Base-by-base conservation (phyloP, 176 grass and related monocot species). In the Pharus latifolius region DNA sequence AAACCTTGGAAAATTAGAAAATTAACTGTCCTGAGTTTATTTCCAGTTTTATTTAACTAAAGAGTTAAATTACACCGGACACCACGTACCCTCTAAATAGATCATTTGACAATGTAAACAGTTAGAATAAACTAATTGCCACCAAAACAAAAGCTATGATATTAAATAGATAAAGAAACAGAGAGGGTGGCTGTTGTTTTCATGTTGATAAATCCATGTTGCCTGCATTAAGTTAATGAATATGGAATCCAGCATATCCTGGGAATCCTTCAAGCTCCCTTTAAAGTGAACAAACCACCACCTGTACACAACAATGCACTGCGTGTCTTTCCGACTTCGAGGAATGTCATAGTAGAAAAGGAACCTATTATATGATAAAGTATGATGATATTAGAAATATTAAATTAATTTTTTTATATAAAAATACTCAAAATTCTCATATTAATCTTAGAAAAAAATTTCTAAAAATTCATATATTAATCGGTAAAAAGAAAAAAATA, bases 181-280 rank as follows among this genome's bases (percentile, higher is more conserved):
- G 4, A 60, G 31, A 18, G 44, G n/a, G 72, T 82, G 46, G 63
- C 12, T 67, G 51, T 67, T 74, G 51, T 41, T 81, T 33, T 69
- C 46, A 32, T 45, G 63, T 20, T 62, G 55, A 55, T 68, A 54
- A 40, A 64, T 69, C 72, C 63, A 54, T 63, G 48, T 19, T 46
- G 63, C 63, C 19, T 27, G 54, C 80, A 62, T 41, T 82, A 61
- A 13, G 14, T 47, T 69, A 6, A 61, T 45, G 60, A 82, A 30
- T 32, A 69, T 60, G 65, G 26, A 27, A 49, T 23, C 12, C 7
- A 20, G 64, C 26, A 83, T 83, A 76, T 76, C 35, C 80, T 76
- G 63, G 55, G 72, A 62, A 82, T 61, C 65, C 8, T 60, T 41
- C 43, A 30, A 43, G 52, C 10, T 0, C 7, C 45, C 16, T 69